A percentile compares a stretch with the other conserved stretches of the same genome.
Conservation (phyloP, 192 early-diverging fungal species). For the Piromyces sp. region DNA sequence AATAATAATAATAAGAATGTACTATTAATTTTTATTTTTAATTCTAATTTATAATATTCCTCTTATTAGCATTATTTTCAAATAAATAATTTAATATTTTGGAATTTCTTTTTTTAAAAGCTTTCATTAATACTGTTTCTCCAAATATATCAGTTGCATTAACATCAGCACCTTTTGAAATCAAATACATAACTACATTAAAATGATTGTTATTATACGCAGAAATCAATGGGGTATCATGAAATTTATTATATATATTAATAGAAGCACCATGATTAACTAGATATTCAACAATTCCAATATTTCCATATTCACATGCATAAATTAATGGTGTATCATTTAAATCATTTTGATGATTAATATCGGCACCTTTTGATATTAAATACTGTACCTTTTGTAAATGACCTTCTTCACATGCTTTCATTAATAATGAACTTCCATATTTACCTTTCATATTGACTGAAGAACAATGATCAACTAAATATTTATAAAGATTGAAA, state of each 20-base stretch:
- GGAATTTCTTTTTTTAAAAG: too few relatives aligned
- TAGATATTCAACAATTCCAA: not conserved
- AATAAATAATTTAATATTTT: too few relatives aligned
- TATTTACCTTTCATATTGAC: not conserved
- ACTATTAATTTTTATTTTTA: too few relatives aligned
- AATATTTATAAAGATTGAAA: too few relatives aligned
- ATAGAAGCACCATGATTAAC: not conserved
- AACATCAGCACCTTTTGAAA: too few relatives aligned
- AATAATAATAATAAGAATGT: too few relatives aligned
- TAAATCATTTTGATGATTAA: not conserved
- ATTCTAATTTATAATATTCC: too few relatives aligned
- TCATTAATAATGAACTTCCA: not conserved
- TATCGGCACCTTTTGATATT: not conserved
- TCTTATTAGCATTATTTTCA: too few relatives aligned
- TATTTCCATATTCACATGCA: not conserved
- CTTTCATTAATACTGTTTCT: too few relatives aligned
- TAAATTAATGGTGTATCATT: not conserved
- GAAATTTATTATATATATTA: not conserved
- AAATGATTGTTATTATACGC: not conserved
- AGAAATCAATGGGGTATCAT: not conserved
- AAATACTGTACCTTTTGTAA: not conserved
- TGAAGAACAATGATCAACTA: too few relatives aligned
- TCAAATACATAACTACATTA: not conserved
- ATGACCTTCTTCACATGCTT: not conserved
- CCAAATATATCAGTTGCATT: too few relatives aligned